Evolutionary conservation across 257 asterid genomes (phyloP), one percentile per base, ranked within the genome.

Genomic region (Ligustrum vulgare): DNA sequence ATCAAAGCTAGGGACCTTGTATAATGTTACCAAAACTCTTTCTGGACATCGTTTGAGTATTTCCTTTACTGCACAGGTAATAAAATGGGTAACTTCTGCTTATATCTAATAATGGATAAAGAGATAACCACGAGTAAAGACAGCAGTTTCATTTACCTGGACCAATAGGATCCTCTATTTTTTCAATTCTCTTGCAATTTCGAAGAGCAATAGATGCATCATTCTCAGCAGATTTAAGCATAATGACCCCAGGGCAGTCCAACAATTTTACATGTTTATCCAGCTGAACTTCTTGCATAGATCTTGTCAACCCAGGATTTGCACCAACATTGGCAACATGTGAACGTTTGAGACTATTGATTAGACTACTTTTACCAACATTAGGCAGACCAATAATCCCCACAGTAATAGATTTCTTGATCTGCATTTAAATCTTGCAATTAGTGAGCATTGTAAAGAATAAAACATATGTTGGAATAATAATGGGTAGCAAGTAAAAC

Each of bases 361-460:
- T 93, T 80, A 95, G 80, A 82, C 99, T 93, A 85, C 99, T 95
- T 86, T 94, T 95, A 20, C 99, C 98, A 66, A 93, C 99, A 88
- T 95, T 95, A n/a, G 99, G 98, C 47, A 95, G 88, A 32, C 98
- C 98, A 74, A 95, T 93, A 67, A 95, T 80, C 41, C 98, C 99
- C 20, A 95, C 99, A 3, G 99, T 91, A 72, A 95, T 90, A 9
- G 98, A 93, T 77, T 86, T 92, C 76, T 93, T 95, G 41, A 95
- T 93, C 97, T 94, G 96, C 85, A 79, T 51, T 3, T 76, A 78
- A 75, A 71, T 73, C 41, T 45, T 66, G 63, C 47, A 56, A 79
- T 81, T 49, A 80, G 70, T 72, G 5, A 11, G 20, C 37, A 66
- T 25, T 5, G 37, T n/a, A 58, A 4, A 66, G 33, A 56, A 65